A percentile compares a stretch with the other conserved stretches of the same genome.
These are phyloP conservation scores for Neoboletus brunneissimus DNA, from an alignment of 768 basidiomycete species.

Conservation along the genomic window DNA sequence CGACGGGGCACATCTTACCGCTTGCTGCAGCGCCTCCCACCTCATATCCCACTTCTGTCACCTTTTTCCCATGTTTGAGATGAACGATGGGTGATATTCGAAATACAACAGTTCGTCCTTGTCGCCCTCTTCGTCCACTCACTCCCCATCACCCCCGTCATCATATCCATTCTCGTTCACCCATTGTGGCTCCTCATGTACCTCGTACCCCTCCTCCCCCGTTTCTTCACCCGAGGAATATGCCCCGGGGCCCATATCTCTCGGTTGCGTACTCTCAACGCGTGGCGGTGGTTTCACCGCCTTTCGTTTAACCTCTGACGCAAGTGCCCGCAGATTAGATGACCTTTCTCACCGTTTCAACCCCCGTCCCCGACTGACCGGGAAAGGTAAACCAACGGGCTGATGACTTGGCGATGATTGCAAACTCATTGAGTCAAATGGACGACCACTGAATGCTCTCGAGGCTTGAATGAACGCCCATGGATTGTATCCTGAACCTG, in stretches of 20 bases:
- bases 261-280: slow-evolving; percentile 79
- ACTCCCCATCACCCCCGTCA: slow-evolving; percentile 48
- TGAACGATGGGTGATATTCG: slow-evolving; percentile 72
- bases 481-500: slow-evolving; percentile 55
- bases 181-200: slow-evolving; percentile 40
- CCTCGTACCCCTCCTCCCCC: slow-evolving; percentile 59
- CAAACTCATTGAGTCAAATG: slow-evolving; percentile 55
- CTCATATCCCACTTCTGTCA: slow-evolving; percentile 69
- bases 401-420: slow-evolving; percentile 40
- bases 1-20: slow-evolving; percentile 50
- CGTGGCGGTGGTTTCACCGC: slow-evolving; percentile 64
- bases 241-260: slow-evolving; percentile 77
- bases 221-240: slow-evolving; percentile 78
- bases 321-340: slow-evolving; percentile 31
- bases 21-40: slow-evolving; percentile 73
- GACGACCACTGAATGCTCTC: slow-evolving; percentile 44
- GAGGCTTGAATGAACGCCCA: too few relatives aligned
- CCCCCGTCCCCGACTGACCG: slow-evolving; percentile 43
- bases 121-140: slow-evolving; percentile 72
- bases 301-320: slow-evolving; percentile 24
- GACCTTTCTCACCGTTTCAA: slow-evolving; percentile 46
- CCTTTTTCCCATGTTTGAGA: slow-evolving; percentile 64
- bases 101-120: slow-evolving; percentile 70
- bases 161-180: slow-evolving; percentile 24
- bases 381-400: slow-evolving; percentile 44